These are phyloP conservation scores for Lepiota venenata DNA, from an alignment of 768 basidiomycete genomes.

Conservation along the genomic window DNA sequence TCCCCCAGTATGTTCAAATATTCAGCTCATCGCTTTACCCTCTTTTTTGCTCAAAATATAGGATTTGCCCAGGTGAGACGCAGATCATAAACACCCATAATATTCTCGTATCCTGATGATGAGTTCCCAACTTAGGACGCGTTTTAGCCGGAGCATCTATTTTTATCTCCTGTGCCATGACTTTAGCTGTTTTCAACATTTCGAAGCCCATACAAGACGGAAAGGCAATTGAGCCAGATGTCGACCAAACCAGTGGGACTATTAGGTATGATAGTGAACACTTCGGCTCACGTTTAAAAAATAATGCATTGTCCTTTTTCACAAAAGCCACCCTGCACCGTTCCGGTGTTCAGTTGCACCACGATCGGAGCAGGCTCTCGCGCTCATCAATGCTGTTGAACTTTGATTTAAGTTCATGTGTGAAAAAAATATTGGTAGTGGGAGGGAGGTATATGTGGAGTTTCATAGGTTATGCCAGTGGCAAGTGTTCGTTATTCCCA, in stretches of 20 bases:
- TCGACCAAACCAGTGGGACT: slow-evolving; percentile 41
- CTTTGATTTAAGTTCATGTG: background rate
- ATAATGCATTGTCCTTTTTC: background rate
- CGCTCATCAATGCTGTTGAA: slow-evolving; percentile 24
- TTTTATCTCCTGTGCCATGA: slow-evolving; percentile 36
- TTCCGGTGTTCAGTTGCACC: slow-evolving; percentile 39
- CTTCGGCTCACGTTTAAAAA: background rate
- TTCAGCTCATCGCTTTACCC: background rate
- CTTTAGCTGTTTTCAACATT: slow-evolving; percentile 40
- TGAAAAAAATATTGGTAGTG: background rate
- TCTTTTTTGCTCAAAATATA: slow-evolving; percentile 3
- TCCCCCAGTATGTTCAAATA: too few species aligned
- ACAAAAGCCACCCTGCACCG: slow-evolving; percentile 34
- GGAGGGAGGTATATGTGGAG: background rate
- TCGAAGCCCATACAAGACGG: slow-evolving; percentile 24
- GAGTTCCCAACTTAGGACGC: slow-evolving; percentile 22
- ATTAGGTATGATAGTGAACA: slow-evolving; percentile 33
- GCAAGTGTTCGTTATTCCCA: too few species aligned
- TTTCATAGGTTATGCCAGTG: too few species aligned
- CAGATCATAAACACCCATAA: background rate
- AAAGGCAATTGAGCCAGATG: slow-evolving; percentile 27
- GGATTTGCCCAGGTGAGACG: slow-evolving; percentile 32
- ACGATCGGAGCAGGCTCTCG: slow-evolving; percentile 34
- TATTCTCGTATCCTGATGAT: background rate
- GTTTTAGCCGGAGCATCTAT: slow-evolving; percentile 40